phyloP scores from a whole-genome alignment of 305 asterid species.

The Fraxinus dipetala region DNA sequence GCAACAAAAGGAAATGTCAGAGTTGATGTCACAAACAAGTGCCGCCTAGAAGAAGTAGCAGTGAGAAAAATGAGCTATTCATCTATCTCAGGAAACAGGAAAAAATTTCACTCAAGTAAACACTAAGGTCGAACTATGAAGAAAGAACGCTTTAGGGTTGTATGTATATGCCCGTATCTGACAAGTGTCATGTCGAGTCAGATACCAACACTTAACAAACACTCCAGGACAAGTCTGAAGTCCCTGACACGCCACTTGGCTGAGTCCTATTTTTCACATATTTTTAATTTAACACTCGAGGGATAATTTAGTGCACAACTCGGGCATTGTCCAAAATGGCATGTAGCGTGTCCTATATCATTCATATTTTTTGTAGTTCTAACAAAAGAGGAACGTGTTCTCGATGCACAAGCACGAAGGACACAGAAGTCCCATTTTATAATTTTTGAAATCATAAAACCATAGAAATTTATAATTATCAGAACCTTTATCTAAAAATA shows the following conservation, averaged over 20 bases:
- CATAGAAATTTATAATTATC: neutral
- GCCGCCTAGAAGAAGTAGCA: neutral
- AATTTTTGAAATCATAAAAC: neutral
- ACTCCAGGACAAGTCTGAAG: neutral
- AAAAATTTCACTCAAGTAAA: neutral
- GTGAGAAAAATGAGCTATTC: neutral
- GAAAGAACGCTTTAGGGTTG: neutral
- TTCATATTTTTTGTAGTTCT: neutral
- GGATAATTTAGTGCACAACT: neutral
- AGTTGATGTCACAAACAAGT: neutral
- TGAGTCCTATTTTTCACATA: neutral
- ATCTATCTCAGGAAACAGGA: neutral
- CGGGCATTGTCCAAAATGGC: neutral
- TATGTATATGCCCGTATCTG: neutral
- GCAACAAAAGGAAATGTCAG: slow-evolving; percentile 18
- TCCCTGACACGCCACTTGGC: neutral
- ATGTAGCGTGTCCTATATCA: neutral
- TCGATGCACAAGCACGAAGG: neutral
- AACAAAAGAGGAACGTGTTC: neutral
- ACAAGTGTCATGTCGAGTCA: neutral
- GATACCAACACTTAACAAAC: neutral
- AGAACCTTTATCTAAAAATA: neutral
- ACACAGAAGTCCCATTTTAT: neutral
- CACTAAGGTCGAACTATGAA: neutral
- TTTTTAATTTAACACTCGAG: neutral